Conservation (phyloP, 2,329 filamentous ascomycete species). For the Chrysosporium keratinophilum region DNA sequence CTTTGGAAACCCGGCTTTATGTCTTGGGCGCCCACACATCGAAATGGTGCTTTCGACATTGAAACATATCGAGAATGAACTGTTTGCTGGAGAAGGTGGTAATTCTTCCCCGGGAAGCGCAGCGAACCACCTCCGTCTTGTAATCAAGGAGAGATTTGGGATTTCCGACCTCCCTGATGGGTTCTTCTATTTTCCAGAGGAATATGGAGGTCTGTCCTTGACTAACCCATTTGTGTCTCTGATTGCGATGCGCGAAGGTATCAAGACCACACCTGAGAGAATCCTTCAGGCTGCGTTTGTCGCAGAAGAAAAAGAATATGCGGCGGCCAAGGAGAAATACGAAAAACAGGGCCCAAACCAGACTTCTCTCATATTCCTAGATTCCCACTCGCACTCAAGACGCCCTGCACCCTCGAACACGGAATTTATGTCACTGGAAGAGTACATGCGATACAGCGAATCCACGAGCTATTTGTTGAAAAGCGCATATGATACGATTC, state of each 20-base stretch:
- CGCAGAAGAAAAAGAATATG: constrained; percentile 46
- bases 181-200: constrained; percentile 45
- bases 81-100: constrained; percentile 36
- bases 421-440: constrained; percentile 33
- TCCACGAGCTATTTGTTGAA: constrained; percentile 24
- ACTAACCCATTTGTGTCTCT: constrained; percentile 43
- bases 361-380: background rate
- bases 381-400: background rate
- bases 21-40: constrained; percentile 46
- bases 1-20: constrained; percentile 47
- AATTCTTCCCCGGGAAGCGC: constrained; percentile 34
- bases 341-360: constrained; percentile 21
- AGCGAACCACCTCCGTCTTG: constrained; percentile 45
- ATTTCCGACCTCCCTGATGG: constrained; percentile 41
- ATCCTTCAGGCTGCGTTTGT: constrained; percentile 27
- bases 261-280: constrained; percentile 28
- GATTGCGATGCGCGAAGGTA: constrained; percentile 38
- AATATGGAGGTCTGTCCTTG: constrained; percentile 43
- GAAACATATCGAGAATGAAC: constrained; percentile 41
- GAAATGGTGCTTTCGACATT: constrained; percentile 46
- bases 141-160: constrained; percentile 45
- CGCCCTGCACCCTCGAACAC: constrained; percentile 8
- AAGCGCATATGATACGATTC: constrained; percentile 27
- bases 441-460: constrained; percentile 31
- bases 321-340: constrained; percentile 31